These are phyloP conservation scores for Colletotrichum orchidophilum DNA, from an alignment of 2,329 filamentous ascomycete species.

Conservation along the genomic window DNA sequence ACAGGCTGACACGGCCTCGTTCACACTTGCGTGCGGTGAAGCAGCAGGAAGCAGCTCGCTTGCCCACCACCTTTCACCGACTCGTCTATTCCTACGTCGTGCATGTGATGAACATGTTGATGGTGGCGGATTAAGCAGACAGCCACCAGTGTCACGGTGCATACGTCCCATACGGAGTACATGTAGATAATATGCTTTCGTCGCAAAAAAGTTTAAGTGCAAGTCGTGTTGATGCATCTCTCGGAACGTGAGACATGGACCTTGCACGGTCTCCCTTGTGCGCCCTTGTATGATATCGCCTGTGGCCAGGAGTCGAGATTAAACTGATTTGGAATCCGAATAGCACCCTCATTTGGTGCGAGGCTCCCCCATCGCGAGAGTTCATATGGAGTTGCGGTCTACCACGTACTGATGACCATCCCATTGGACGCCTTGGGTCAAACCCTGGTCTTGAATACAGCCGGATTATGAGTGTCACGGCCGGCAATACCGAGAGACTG, in stretches of 20 bases:
- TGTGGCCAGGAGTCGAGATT: background rate
- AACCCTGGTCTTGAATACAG: conserved; percentile 8
- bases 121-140: background rate
- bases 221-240: background rate
- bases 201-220: conserved; percentile 8
- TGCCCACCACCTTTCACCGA: background rate
- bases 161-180: too few species aligned
- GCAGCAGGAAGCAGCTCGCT: background rate
- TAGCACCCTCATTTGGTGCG: background rate
- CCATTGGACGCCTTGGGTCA: background rate
- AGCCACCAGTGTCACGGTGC: background rate
- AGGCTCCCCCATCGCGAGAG: background rate
- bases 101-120: background rate
- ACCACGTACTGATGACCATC: background rate
- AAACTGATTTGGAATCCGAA: background rate
- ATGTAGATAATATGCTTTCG: conserved; percentile 6
- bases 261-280: conserved; percentile 16
- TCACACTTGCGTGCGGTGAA: conserved; percentile 11
- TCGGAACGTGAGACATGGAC: conserved; percentile 11
- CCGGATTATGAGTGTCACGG: conserved; percentile 7
- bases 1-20: background rate
- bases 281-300: conserved; percentile 5
- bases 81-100: background rate
- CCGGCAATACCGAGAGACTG: conserved; percentile 20
- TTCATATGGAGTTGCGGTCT: background rate